Percentiles rank a stretch among this genome's conserved stretches.
Conservation (phyloP, 257 asterid genomes). For the Rauvolfia tetraphylla region DNA sequence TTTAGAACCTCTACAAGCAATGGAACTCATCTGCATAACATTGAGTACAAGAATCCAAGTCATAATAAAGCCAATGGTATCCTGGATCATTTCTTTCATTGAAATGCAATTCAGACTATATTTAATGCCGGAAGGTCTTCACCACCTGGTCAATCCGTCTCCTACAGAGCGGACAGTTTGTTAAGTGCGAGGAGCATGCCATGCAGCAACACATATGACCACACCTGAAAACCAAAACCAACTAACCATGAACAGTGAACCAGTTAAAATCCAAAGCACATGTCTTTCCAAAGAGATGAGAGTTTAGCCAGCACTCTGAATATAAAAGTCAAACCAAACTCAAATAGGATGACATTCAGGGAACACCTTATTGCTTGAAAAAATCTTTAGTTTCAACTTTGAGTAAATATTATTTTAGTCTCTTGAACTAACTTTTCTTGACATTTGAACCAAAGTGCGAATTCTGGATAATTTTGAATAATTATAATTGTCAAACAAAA, state of each 20-base stretch:
- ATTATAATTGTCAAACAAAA: neutral
- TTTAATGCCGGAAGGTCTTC: constrained; percentile 82
- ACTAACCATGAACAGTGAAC: neutral
- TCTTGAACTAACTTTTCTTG: neutral
- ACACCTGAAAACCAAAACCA: constrained; percentile 60
- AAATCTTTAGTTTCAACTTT: neutral
- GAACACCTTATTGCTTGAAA: neutral
- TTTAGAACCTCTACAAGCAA: constrained; percentile 2
- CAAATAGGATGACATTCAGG: neutral
- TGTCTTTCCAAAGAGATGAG: neutral
- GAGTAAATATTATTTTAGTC: neutral
- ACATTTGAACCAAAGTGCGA: neutral
- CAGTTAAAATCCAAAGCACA: neutral
- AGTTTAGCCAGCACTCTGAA: neutral
- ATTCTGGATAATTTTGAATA: neutral
- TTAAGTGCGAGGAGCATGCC: constrained; percentile 81
- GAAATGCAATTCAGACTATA: constrained; percentile 5
- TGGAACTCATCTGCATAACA: neutral
- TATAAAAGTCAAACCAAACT: neutral
- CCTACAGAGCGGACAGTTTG: constrained; percentile 89
- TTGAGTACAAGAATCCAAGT: neutral
- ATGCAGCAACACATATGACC: constrained; percentile 99
- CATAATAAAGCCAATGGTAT: neutral
- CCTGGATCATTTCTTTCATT: neutral
- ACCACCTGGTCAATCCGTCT: constrained; percentile 74